Conservation (phyloP, 768 basidiomycete genomes). For the Tubosaeta brunneosetosa region DNA sequence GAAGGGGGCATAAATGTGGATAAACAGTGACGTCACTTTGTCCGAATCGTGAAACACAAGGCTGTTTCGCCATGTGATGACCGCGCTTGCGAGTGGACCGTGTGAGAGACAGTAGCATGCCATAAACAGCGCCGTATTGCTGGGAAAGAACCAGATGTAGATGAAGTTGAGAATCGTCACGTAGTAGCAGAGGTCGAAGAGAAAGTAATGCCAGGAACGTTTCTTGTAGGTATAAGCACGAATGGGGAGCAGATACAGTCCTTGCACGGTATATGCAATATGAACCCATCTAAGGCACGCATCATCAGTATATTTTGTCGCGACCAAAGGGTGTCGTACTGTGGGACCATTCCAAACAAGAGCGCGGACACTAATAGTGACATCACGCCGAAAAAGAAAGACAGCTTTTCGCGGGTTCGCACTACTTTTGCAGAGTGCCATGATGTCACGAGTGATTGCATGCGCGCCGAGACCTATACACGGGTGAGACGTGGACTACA, state of each 20-base stretch:
- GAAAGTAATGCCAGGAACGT: slow-evolving; percentile 91
- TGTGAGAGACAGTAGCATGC: slow-evolving; percentile 92
- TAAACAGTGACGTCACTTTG: slow-evolving; percentile 92
- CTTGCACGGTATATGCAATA: slow-evolving; percentile 76
- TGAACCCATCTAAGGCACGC: slow-evolving; percentile 69
- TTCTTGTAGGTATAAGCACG: slow-evolving; percentile 88
- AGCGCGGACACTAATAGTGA: slow-evolving; percentile 79
- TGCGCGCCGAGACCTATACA: slow-evolving; percentile 68
- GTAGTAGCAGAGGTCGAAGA: slow-evolving; percentile 91
- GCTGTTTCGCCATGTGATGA: slow-evolving; percentile 98
- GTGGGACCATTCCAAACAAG: slow-evolving; percentile 81
- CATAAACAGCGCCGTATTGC: slow-evolving; percentile 72
- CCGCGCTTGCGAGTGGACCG: slow-evolving; percentile 87
- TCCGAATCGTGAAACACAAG: slow-evolving; percentile 97
- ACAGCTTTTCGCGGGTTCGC: slow-evolving; percentile 75
- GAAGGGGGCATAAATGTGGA: slow-evolving; percentile 91
- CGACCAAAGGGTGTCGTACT: slow-evolving; percentile 44
- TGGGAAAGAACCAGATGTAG: slow-evolving; percentile 88
- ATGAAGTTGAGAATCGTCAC: slow-evolving; percentile 87
- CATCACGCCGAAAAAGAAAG: slow-evolving; percentile 95
- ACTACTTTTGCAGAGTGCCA: slow-evolving; percentile 94
- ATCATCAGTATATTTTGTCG: slow-evolving; percentile 5
- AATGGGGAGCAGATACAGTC: slow-evolving; percentile 73
- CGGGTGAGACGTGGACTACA: slow-evolving; percentile 5
- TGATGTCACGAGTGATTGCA: slow-evolving; percentile 69